A percentile compares a stretch with the other conserved stretches of the same genome.
These are phyloP conservation scores for Luzula sylvatica DNA, from an alignment of 176 grass and related monocot species.

Conservation along the genomic window DNA sequence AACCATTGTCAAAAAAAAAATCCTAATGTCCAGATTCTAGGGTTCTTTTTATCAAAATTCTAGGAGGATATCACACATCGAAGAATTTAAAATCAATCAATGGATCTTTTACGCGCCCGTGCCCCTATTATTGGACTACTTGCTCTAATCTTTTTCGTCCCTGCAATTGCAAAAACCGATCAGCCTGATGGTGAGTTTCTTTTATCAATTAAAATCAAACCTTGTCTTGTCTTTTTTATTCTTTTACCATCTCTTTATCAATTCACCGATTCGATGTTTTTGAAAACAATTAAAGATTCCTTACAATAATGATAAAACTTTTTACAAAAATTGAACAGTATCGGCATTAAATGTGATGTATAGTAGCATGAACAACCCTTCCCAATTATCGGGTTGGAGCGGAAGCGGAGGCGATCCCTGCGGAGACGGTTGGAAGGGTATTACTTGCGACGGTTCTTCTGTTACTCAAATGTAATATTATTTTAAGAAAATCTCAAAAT, in stretches of 20 bases:
- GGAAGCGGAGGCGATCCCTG: constrained; percentile 65
- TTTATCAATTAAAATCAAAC: no score
- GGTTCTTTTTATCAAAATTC: constrained; percentile 15
- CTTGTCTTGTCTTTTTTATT: background rate
- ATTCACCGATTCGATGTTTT: background rate
- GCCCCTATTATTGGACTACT: background rate
- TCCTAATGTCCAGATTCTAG: constrained; percentile 11
- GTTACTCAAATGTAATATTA: constrained; percentile 69
- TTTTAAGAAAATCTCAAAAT: background rate
- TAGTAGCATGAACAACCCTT: constrained; percentile 57
- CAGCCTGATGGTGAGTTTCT: constrained; percentile 40
- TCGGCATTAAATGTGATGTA: constrained; percentile 79
- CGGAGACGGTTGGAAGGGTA: constrained; percentile 52
- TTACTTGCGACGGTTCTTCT: constrained; percentile 60
- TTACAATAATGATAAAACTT: background rate
- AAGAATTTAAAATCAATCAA: constrained; percentile 2
- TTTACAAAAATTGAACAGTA: constrained; percentile 38
- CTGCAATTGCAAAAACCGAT: constrained; percentile 47
- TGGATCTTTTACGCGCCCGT: constrained; percentile 24
- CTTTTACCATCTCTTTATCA: no score
- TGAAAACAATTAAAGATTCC: background rate
- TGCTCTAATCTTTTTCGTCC: background rate
- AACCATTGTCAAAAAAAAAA: background rate
- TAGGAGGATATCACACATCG: background rate
- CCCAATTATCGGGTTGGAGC: constrained; percentile 53